Base-by-base conservation (phyloP, 129 eudicot genomes). In the Chrysanthemum seticuspe region DNA sequence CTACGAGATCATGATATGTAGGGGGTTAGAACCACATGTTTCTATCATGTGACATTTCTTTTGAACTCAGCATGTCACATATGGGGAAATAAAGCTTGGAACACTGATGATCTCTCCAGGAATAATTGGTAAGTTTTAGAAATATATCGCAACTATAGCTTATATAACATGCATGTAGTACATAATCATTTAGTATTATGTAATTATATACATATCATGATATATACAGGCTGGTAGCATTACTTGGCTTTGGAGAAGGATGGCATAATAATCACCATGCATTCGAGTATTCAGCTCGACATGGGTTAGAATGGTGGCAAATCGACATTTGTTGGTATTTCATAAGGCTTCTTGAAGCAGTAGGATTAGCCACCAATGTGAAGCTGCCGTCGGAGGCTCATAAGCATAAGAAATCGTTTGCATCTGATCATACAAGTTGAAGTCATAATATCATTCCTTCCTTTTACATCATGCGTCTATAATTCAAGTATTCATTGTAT, bases 231-330 rank as follows among this genome's bases (percentile, higher is more conserved):
- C 8, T 10, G 62, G 62, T 18, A 57, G 62, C 62, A 1, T 56
- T 57, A 57, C 62, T 57, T 57, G 62, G 62, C 5, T 57, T 57
- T 9, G 62, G 62, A 57, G 62, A 57, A 25, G 62, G 62, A 57
- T 57, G 62, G 62, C 62, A 18, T 57, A 57, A 57, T 57, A 57
- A 57, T 57, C 62, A 57, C 62, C 62, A 57, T 57, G 31, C 62
- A 7, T 57, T 57, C 62, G 62, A 57, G 62, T 57, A 57, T 57
- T 57, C 62, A 0, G 31, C 13, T 57, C 31, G 31, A 9, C 62
- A 57, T 18, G 62, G 31, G 62, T 57, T 57, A 19, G 31, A 57
- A 57, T 57, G 62, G 62, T 57, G 62, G 62, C 29, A 57, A 57
- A 57, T 57, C 5, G 62, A 18, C 29, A 57, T 57, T 18, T 18